Evolutionary conservation across 2,329 filamentous ascomycete species (phyloP).

Genomic region (Sordariomycetes sp.): DNA sequence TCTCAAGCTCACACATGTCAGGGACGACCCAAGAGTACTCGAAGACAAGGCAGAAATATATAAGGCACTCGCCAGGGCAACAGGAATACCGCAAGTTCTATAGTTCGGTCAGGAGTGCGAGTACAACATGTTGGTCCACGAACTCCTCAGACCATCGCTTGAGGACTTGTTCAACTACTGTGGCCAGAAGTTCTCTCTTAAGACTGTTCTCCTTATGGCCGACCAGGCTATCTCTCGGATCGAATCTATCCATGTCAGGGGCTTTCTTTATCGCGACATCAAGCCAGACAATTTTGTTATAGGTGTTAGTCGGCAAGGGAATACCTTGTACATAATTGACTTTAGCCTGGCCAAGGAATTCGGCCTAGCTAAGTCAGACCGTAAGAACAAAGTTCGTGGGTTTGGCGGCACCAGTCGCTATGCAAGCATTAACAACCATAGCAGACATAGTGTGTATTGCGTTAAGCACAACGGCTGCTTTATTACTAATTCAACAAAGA

Average conservation of each 20-base stretch:
- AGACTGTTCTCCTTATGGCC: conserved; percentile 9
- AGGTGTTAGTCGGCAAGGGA: conserved; percentile 8
- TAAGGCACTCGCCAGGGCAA: conserved; percentile 7
- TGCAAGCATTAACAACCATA: conserved; percentile 12
- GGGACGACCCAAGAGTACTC: conserved; percentile 9
- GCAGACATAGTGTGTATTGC: conserved; percentile 9
- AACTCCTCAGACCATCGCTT: conserved; percentile 46
- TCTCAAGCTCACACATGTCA: background rate
- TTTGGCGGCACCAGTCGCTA: conserved; percentile 9
- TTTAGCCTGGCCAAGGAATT: conserved; percentile 1
- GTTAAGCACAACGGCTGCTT: background rate
- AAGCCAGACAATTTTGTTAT: conserved; percentile 14
- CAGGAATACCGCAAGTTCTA: conserved; percentile 13
- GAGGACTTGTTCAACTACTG: conserved; percentile 46
- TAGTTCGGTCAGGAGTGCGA: conserved; percentile 12
- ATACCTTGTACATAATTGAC: conserved; percentile 3
- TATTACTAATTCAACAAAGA: conserved; percentile 1
- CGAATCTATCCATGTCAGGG: conserved; percentile 10
- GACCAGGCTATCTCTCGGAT: conserved; percentile 10
- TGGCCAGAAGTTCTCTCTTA: conserved; percentile 11
- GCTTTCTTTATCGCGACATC: conserved; percentile 11
- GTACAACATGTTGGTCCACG: conserved; percentile 12
- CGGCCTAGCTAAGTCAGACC: background rate
- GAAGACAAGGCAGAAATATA: conserved; percentile 10
- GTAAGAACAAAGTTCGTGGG: background rate